Percentiles rank a stretch among this genome's conserved stretches.
These are phyloP conservation scores for Neurospora terricola DNA, from an alignment of 495 filamentous ascomycete genomes.

Conservation along the genomic window DNA sequence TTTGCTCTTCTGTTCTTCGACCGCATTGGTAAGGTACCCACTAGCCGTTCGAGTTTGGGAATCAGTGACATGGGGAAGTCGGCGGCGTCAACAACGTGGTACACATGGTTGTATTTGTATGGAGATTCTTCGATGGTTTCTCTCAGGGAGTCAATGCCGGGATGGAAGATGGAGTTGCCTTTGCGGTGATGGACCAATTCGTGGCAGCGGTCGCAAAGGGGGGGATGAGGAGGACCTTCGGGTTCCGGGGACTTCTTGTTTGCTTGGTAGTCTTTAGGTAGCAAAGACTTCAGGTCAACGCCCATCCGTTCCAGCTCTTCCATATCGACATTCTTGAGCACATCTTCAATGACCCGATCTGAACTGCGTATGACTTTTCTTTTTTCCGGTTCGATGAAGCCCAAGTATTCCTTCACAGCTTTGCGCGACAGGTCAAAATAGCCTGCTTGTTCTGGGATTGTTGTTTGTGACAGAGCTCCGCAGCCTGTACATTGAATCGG, in stretches of 20 bases:
- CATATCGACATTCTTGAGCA: conserved; percentile 29
- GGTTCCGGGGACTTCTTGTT: conserved; percentile 1
- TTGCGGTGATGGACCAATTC: conserved; percentile 61
- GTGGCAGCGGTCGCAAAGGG: conserved; percentile 82
- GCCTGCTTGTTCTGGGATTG: conserved; percentile 59
- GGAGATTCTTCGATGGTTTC: conserved; percentile 80
- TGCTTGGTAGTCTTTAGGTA: background rate
- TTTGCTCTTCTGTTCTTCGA: conserved; percentile 66
- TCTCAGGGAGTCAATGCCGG: conserved; percentile 63
- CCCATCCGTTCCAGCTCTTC: conserved; percentile 34
- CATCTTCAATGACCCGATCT: conserved; percentile 29
- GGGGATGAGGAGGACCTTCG: conserved; percentile 12
- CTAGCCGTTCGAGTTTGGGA: conserved; percentile 41
- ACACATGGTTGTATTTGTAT: conserved; percentile 81
- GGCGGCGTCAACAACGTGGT: conserved; percentile 94
- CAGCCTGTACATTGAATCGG: conserved; percentile 74
- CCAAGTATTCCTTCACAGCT: conserved; percentile 36
- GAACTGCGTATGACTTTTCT: conserved; percentile 14
- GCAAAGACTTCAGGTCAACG: conserved; percentile 26
- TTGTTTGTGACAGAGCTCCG: conserved; percentile 70
- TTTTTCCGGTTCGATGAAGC: conserved; percentile 10
- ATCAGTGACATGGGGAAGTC: conserved; percentile 92
- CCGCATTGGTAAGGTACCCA: conserved; percentile 56
- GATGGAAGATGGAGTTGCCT: conserved; percentile 62
- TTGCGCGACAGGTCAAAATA: conserved; percentile 58